Evolutionary conservation across 768 basidiomycete species (phyloP), one percentile per base, ranked within the genome.

Genomic region (Kwoniella sp.): DNA sequence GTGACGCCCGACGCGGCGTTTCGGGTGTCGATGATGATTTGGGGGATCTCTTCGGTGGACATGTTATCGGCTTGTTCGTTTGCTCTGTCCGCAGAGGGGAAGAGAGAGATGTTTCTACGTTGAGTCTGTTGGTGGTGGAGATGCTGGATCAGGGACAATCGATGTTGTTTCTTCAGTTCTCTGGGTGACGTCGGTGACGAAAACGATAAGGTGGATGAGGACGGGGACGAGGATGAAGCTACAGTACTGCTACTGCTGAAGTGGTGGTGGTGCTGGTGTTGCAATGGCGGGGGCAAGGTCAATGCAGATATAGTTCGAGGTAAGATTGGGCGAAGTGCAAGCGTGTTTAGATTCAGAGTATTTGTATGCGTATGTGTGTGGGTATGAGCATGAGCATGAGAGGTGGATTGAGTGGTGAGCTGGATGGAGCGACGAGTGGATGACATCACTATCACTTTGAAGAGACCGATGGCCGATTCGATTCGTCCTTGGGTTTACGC

Each of bases 1-100:
- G 82, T 78, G 15, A 75, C 77, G 30, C 76, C 76, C 28, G 79
- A 76, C 3, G 76, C 73, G 38, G 76, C 72, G 22, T 67, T 59
- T 5, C 76, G 58, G 17, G 76, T 75, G 28, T 69, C 47, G 29
- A 72, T 29, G 61, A 77, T 73, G 66, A 77, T 77, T 38, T 73
- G 60, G 15, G 75, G 75, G 53, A 71, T 70, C 25, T 71, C 58
- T 13, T 71, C 66, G 28, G 60, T 37, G 2, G 73, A 71, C 63
- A 67, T 62, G n/a, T 48, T 59, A 63, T 25, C 61, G 0, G 54
- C 13, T 48, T 52, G 4, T 52, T 58, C 15, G 5, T 55, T 48
- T 5, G 15, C 47, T 48, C 20, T 48, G 17, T 23, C 23, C 4
- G 20, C 47, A 7, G 34, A 34, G 34, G 34, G 34, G 34, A 48